Evolutionary conservation across 2,329 filamentous ascomycete species (phyloP), one percentile per base, ranked within the genome.

Genomic region (Ilyonectria destructans): DNA sequence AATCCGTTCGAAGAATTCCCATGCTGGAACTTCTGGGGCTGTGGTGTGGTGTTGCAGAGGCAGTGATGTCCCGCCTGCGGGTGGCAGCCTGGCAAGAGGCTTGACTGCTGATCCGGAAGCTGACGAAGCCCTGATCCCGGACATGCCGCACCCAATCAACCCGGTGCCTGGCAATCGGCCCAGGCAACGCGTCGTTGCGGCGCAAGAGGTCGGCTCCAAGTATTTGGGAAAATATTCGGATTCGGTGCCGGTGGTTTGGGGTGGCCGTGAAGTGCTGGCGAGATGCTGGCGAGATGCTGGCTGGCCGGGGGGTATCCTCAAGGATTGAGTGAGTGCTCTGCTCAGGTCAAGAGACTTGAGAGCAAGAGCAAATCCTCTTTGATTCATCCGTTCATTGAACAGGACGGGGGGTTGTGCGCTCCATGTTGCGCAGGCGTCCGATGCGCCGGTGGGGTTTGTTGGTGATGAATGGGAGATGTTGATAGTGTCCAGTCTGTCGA

Each of bases 81-180:
- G 43, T 61, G 52, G 49, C 49, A 63, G 55, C 51, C 59, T 33
- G 71, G 71, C 57, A 49, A 58, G 62, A 57, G 61, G 62, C 67
- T 19, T n/a, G 65, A 29, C 52, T 74, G 73, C 71, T 75, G 70
- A 74, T 73, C 71, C 62, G 59, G 71, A 58, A 72, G 73, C 73
- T 74, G 73, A 74, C 73, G 64, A 68, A 62, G 59, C 71, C 73
- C 65, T 71, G 68, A 67, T 70, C 68, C 69, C 69, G 70, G 73
- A 62, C 56, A 63, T 60, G 73, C 70, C 68, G 71, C 57, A 59
- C 43, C 71, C 67, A 72, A 67, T 75, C 71, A 72, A 49, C 51
- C 58, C 33, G 7, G 31, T 35, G 58, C 19, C 26, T 56, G 46
- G 15, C 51, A 52, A 51, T 56, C 51, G 51, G 52, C 46, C 45